Evolutionary conservation across 495 filamentous ascomycete species (phyloP).

Genomic region (Hypoxylon lienhwacheense): DNA sequence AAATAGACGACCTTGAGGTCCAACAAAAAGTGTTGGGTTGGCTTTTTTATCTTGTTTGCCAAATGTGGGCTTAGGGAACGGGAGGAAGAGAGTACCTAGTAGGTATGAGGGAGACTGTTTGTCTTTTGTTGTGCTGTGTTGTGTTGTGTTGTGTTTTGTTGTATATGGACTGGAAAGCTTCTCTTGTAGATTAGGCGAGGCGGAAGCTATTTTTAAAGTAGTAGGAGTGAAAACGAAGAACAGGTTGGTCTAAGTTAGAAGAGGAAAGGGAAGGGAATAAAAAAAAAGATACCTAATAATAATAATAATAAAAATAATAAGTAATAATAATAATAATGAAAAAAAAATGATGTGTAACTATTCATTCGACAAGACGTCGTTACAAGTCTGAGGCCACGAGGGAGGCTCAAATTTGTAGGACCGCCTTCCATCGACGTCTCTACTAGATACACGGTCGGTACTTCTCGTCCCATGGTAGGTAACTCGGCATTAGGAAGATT

Average conservation of each 20-base stretch:
- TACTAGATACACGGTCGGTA: conserved; percentile 20
- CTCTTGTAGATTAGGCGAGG: conserved; percentile 22
- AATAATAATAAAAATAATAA: conserved; percentile 15
- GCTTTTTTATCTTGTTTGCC: conserved; percentile 35
- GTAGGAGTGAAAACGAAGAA: conserved; percentile 20
- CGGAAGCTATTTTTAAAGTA: conserved; percentile 17
- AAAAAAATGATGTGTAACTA: conserved; percentile 34
- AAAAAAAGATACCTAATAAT: neutral
- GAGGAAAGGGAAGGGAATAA: neutral
- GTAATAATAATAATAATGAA: neutral
- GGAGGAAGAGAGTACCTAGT: conserved; percentile 11
- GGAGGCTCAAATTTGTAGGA: conserved; percentile 30
- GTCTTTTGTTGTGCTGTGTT: no score
- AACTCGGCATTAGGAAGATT: conserved; percentile 24
- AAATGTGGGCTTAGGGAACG: conserved; percentile 24
- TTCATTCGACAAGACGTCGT: conserved; percentile 22
- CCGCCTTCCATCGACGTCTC: conserved; percentile 11
- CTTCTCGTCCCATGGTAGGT: conserved; percentile 25
- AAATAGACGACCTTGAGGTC: conserved; percentile 25
- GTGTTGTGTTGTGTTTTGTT: no score
- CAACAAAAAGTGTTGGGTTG: conserved; percentile 23
- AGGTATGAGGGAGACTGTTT: conserved; percentile 25
- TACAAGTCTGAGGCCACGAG: conserved; percentile 4
- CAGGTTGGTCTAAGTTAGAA: conserved; percentile 4
- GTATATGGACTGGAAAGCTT: conserved; percentile 18